These are phyloP conservation scores for Trichomonascus vanleenenianus DNA, from an alignment of 805 yeast genomes.

Conservation along the genomic window DNA sequence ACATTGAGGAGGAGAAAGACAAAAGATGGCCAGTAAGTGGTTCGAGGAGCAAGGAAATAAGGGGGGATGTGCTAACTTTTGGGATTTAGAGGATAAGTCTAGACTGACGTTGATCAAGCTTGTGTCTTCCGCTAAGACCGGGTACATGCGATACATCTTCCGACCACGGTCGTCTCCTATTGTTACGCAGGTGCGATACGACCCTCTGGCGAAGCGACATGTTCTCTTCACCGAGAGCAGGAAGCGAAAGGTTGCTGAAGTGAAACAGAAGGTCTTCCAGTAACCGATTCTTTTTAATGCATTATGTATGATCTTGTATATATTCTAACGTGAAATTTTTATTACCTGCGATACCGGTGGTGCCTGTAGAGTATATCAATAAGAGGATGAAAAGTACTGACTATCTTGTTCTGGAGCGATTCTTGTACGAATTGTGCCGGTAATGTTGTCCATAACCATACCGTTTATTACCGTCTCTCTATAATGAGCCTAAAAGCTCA, in stretches of 20 bases:
- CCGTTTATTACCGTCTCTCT: too few relatives aligned
- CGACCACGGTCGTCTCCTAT: slow-evolving; percentile 76
- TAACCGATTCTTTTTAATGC: slow-evolving; percentile 3
- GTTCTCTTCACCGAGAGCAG: slow-evolving; percentile 84
- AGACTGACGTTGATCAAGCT: slow-evolving; percentile 78
- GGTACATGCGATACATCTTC: slow-evolving; percentile 70
- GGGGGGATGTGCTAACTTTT: too few relatives aligned
- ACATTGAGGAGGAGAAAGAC: not conserved
- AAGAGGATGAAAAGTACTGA: too few relatives aligned
- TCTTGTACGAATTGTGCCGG: too few relatives aligned
- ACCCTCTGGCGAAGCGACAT: slow-evolving; percentile 82
- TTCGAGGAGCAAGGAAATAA: too few relatives aligned
- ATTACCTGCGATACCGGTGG: too few relatives aligned
- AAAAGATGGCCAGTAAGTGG: slow-evolving; percentile 12
- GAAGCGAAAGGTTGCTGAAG: slow-evolving; percentile 60
- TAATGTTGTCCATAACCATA: too few relatives aligned
- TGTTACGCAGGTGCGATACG: slow-evolving; percentile 77
- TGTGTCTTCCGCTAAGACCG: slow-evolving; percentile 85
- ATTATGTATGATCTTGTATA: too few relatives aligned
- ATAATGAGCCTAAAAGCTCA: too few relatives aligned
- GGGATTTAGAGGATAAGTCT: slow-evolving; percentile 48
- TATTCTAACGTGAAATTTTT: too few relatives aligned
- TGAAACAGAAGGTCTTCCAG: slow-evolving; percentile 20
- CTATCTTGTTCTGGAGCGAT: too few relatives aligned
- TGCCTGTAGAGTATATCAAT: too few relatives aligned